Base-by-base conservation (phyloP, 2,329 filamentous ascomycete genomes). In the Whalleya microplaca region DNA sequence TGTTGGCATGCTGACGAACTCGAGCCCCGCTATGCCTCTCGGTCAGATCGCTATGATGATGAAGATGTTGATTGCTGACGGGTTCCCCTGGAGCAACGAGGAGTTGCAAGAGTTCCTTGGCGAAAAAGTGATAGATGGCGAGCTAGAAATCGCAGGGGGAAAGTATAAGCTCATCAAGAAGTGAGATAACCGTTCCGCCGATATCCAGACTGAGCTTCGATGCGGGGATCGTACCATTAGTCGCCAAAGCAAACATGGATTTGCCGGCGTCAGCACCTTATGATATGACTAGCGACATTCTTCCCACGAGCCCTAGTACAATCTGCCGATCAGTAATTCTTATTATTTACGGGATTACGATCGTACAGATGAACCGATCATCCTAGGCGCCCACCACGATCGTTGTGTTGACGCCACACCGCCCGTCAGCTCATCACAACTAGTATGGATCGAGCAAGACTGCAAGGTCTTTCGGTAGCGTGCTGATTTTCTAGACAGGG, bases 1-100 rank as follows among this genome's bases (percentile, higher is more conserved):
- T 56, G 80, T 92, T 54, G 92, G 91, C 49, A 98, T 99, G 95
- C 78, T 99, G 74, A 97, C 92, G 59, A 97, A 97, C 73, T 89
- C 92, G 66, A 89, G 89, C 18, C 85, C 83, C 18, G 75, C 89
- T 23, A 95, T 97, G 90, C 88, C 90, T 48, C 77, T 93, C 56
- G 81, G 81, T 53, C 85, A 92, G 71, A 96, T 99, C 63, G 83
- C 87, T 8, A 96, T 93, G 88, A 97, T 98, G 91, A 82, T 99
- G 81, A 92, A 91, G 75, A 94, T 98, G 83, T 83, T 94, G 56
- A 86, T 97, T 50, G 85, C 90, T 0, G 92, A 92, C 12, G 93
- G 92, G 1, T 97, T 96, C 70, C 85, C 91, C 0, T 96, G 92
- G 82, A 91, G 89, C 59, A 91, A 91, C 68, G 93, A 96, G 70